Percentiles rank a stretch among this genome's conserved stretches.
These are phyloP conservation scores for Phaffia tasmanica DNA, from an alignment of 768 basidiomycete species.

Conservation along the genomic window DNA sequence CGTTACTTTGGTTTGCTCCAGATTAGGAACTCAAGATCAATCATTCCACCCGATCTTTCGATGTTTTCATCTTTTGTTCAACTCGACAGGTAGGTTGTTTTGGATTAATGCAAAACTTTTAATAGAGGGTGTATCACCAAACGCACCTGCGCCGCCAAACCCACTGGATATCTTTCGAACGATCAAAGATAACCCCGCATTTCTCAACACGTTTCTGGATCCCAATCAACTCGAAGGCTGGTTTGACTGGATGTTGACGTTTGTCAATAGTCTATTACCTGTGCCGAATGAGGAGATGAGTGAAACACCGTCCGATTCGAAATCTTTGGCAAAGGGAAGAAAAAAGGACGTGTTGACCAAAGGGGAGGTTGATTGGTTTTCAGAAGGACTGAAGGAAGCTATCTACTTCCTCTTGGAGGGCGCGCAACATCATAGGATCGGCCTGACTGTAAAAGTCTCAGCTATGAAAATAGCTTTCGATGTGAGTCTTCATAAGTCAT, in stretches of 20 bases:
- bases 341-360: conserved; percentile 37
- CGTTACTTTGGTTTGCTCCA: conserved; percentile 25
- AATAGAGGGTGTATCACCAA: conserved; percentile 45
- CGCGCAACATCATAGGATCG: conserved; percentile 64
- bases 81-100: conserved; percentile 47
- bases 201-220: conserved; percentile 31
- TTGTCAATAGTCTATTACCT: conserved; percentile 11
- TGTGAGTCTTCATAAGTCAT: conserved; percentile 44
- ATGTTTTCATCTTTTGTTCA: conserved; percentile 52
- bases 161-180: conserved; percentile 69
- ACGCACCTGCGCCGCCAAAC: conserved; percentile 15
- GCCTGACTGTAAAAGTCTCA: conserved; percentile 46
- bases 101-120: conserved; percentile 55
- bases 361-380: conserved; percentile 39
- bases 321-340: conserved; percentile 25
- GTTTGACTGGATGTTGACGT: not conserved
- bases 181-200: conserved; percentile 59
- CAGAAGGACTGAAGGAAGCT: conserved; percentile 61
- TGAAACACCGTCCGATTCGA: conserved; percentile 4
- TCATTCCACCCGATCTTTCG: conserved; percentile 43
- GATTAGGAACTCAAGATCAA: conserved; percentile 46
- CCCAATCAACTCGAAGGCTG: not conserved
- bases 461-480: conserved; percentile 53
- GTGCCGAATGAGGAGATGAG: conserved; percentile 14
- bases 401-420: conserved; percentile 67